Evolutionary conservation across 495 filamentous ascomycete genomes (phyloP), one percentile per base, ranked within the genome.

Genomic region (Astrothelium subdiscretum): DNA sequence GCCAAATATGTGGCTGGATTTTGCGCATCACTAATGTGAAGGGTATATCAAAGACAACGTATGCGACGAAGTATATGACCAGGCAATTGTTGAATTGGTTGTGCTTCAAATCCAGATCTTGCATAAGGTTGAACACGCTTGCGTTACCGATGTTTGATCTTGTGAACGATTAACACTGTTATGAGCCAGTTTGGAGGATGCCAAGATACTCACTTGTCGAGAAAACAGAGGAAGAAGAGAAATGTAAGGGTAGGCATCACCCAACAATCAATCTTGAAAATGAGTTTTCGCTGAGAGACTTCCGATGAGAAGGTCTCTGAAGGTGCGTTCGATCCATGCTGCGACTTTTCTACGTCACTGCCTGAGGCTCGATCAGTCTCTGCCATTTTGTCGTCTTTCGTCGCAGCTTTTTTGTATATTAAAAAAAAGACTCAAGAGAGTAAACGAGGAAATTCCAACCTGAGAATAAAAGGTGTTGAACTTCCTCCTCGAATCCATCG

Each of bases 31-130:
- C 76, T 75, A 82, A 67, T 57, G 72, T 75, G 22, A 62, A 63
- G 1, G 73, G 72, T 29, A 74, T 73, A 63, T 75, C 71, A 58
- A 72, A 74, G 42, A 73, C 44, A 42, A 75, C 73, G 72, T 97
- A 97, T 20, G 89, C 92, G 29, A 95, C 81, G 77, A 96, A 97
- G 75, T 96, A 97, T 68, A 96, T 88, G 38, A 87, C 86, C 1
- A 96, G 80, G 3, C 85, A 78, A 11, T 80, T 79, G 71, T 92
- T 95, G 74, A 91, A 97, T 69, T 92, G 83, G 22, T 78, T 74
- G 42, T 81, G 74, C 3, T 78, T 82, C 77, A 95, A 84, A 3
- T 63, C 32, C 24, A 73, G 62, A 48, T 73, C 71, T 11, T 72
- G 66, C 54, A 71, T 66, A 26, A 83, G 72, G 40, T 80, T 80